Evolutionary conservation across 352 stramenopile genomes (phyloP).

Genomic region (Pythium utonaiense): DNA sequence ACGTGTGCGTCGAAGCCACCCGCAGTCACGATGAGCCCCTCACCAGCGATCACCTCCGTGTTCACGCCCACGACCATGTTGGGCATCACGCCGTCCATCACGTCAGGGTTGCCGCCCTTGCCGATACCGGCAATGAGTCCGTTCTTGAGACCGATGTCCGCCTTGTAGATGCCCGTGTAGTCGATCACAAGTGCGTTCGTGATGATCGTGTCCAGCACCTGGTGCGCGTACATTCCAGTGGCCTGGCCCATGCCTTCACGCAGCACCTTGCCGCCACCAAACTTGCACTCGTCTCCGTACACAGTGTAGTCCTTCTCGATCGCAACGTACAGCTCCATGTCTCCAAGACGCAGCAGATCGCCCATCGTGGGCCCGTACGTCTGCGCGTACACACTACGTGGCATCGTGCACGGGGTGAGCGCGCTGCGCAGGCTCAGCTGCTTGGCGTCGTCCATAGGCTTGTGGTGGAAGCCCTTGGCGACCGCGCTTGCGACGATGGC

Average conservation of each 20-base stretch:
- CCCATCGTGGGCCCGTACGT: constrained; percentile 93
- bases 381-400: constrained; percentile 80
- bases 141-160: constrained; percentile 94
- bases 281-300: constrained; percentile 90
- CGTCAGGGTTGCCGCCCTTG: constrained; percentile 97
- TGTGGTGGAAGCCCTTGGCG: constrained; percentile 59
- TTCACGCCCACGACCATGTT: constrained; percentile 89
- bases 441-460: constrained; percentile 26
- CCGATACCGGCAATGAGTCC: constrained; percentile 93
- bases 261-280: constrained; percentile 93
- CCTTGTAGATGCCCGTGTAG: constrained; percentile 94
- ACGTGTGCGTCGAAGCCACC: constrained; percentile 96
- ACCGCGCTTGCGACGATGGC: constrained; percentile 53
- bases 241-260: constrained; percentile 81
- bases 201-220: constrained; percentile 95
- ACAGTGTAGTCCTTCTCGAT: constrained; percentile 90
- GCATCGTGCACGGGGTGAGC: constrained; percentile 41
- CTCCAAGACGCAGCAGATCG: constrained; percentile 92
- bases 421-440: constrained; percentile 3
- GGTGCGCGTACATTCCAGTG: constrained; percentile 32
- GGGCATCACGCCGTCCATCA: constrained; percentile 90
- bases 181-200: constrained; percentile 97
- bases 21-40: constrained; percentile 95
- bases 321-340: constrained; percentile 89
- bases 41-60: constrained; percentile 95